Base-by-base conservation (phyloP, 2,329 filamentous ascomycete species). In the Sarocladiaceae sp. region DNA sequence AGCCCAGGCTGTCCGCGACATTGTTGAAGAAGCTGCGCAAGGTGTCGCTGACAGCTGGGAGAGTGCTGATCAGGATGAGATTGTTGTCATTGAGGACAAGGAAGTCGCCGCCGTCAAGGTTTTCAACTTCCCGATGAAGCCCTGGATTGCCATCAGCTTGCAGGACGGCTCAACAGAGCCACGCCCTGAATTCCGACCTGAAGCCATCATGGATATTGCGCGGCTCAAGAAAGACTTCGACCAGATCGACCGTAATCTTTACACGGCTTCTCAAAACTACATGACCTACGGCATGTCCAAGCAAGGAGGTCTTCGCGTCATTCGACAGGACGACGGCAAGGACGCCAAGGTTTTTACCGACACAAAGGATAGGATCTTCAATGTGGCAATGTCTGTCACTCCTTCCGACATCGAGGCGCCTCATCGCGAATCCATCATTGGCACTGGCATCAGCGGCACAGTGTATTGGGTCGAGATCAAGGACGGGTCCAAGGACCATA, bases 181-280 rank as follows among this genome's bases (percentile, higher is more conserved):
- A 23, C 79, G 81, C 15, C 78, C 86, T 3, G 71, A 77, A 49
- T 86, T 97, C 67, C 85, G 87, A 33, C 83, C 90, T 53, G 87
- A 93, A 58, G 81, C 86, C 39, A 85, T 96, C 61, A 88, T 96
- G 76, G 90, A 96, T 60, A 94, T 99, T 64, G 93, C 94, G 50
- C 84, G 91, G 53, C 78, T 97, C 57, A 96, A 96, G 78, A 97
- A 97, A 73, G 91, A 96, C 4, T 97, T 97, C 62, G 94, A 99
- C 64, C 94, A 97, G 71, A 86, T 97, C 56, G 94, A 99, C 65
- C 88, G 95, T 58, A 95, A 92, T 57, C 79, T 99, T 28, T 93
- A 93, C 48, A 88, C 92, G 4, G 92, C 93, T 17, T 93, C 90
- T 23, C 86, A 90, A 64, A 87, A 87, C 55, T 96, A 94, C 72